Evolutionary conservation across 257 asterid species (phyloP), one percentile per base, ranked within the genome.

Genomic region (Thymus quinquecostatus): DNA sequence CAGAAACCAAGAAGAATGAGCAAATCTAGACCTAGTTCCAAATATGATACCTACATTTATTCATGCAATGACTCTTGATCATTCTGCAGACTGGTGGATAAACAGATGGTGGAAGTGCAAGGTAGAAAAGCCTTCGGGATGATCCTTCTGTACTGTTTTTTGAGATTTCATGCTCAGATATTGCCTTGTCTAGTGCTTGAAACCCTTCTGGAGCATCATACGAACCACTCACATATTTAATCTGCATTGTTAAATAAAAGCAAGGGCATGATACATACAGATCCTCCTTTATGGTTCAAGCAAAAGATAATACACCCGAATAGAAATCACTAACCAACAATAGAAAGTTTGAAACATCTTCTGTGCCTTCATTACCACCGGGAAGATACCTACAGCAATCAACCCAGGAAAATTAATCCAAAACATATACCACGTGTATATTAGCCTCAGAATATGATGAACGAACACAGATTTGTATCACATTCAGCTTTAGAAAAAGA

Each of bases 21-120:
- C 10, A 38, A 10, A 57, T 34, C 12, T 13, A 14, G 21, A 55
- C 29, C 27, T 27, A 38, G 21, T 40, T 66, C 56, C 29, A 36
- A 55, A 44, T 68, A 68, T 27, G 68, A 41, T 30, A 58, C 86
- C 10, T 92, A 95, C 99, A 81, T 80, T 70, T 88, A 74, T 90
- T 88, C 91, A 73, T 90, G 89, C 89, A 83, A 70, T 82, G 60
- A 49, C 41, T 74, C 82, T 87, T 89, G 81, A 95, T 95, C 99
- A 92, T 95, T 82, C 81, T 90, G 90, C 96, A 90, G 85, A 95
- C 98, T 30, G 85, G 91, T 34, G 99, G 99, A 79, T 95, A 95
- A 30, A 95, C 96, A 32, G 99, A 88, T n/a, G 99, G 99, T 60
- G 99, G 99, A 82, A 92, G 99, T 63, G 99, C 99, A 47, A 95